Evolutionary conservation across 2,329 filamentous ascomycete genomes (phyloP).

Genomic region (Mycocentrospora acerina): DNA sequence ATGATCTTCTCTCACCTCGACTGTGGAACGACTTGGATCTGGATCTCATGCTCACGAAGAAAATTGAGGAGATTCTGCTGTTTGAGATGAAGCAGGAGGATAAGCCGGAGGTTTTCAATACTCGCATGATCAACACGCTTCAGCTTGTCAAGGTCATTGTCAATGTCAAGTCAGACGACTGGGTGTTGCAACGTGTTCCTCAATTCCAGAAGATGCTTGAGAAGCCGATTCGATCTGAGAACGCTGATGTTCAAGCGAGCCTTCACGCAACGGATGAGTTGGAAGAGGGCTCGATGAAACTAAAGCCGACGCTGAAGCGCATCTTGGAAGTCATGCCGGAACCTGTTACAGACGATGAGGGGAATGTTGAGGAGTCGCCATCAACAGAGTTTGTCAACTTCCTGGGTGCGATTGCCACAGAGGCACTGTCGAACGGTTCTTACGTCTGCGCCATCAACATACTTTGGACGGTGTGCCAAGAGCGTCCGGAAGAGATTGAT

Average conservation of each 20-base stretch:
- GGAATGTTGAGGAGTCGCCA: conserved; percentile 71
- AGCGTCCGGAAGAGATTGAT: conserved; percentile 84
- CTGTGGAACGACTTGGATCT: conserved; percentile 93
- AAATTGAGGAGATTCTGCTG: conserved; percentile 81
- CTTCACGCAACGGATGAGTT: conserved; percentile 74
- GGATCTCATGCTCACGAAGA: conserved; percentile 79
- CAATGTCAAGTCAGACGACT: conserved; percentile 84
- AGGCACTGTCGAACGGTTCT: conserved; percentile 77
- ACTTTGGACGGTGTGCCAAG: conserved; percentile 84
- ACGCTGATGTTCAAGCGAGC: conserved; percentile 90
- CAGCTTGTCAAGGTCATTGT: conserved; percentile 89
- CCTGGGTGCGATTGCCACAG: conserved; percentile 81
- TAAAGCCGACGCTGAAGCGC: conserved; percentile 75
- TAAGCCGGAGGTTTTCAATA: conserved; percentile 71
- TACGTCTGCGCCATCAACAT: conserved; percentile 90
- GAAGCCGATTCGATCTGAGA: conserved; percentile 84
- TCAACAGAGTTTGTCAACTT: conserved; percentile 86
- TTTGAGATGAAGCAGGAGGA: conserved; percentile 62
- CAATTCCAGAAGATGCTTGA: conserved; percentile 85
- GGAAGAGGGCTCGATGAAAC: conserved; percentile 58
- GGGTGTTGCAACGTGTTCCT: conserved; percentile 78
- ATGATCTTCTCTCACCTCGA: conserved; percentile 79
- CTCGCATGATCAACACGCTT: conserved; percentile 87
- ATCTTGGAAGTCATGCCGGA: conserved; percentile 85
- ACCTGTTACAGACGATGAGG: conserved; percentile 81